These are phyloP conservation scores for Adansonia grandidieri DNA, from an alignment of 441 rosid species.

Conservation along the genomic window DNA sequence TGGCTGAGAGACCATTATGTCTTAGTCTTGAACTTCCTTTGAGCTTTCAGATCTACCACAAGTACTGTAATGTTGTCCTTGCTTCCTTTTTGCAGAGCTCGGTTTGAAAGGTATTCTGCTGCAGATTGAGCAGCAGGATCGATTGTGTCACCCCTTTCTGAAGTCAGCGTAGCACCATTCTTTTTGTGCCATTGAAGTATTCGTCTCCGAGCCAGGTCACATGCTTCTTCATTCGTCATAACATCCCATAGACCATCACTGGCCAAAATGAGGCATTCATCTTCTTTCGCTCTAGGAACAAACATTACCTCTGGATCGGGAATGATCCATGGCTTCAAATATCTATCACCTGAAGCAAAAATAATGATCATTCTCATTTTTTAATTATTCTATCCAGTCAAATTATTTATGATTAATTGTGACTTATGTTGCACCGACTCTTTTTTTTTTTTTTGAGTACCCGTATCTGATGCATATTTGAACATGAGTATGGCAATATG, in stretches of 20 bases:
- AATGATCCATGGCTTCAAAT: constrained; percentile 84
- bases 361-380: neutral
- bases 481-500: too few species aligned
- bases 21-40: constrained; percentile 78
- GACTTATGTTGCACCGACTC: neutral
- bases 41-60: constrained; percentile 85
- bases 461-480: too few species aligned
- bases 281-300: constrained; percentile 76
- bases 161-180: constrained; percentile 41
- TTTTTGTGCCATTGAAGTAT: constrained; percentile 84
- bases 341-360: constrained; percentile 72
- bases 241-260: constrained; percentile 97
- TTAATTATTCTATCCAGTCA: neutral
- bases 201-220: constrained; percentile 76
- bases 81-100: constrained; percentile 85
- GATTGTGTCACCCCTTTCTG: constrained; percentile 46
- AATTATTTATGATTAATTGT: constrained; percentile 3
- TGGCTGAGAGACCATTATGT: constrained; percentile 41
- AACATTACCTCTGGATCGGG: constrained; percentile 85
- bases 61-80: constrained; percentile 77
- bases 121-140: constrained; percentile 90
- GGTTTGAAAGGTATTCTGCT: constrained; percentile 69
- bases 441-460: too few species aligned
- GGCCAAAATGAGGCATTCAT: constrained; percentile 81
- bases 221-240: constrained; percentile 82